Conservation (phyloP, 495 filamentous ascomycete genomes). For the Xylaria cubensis region DNA sequence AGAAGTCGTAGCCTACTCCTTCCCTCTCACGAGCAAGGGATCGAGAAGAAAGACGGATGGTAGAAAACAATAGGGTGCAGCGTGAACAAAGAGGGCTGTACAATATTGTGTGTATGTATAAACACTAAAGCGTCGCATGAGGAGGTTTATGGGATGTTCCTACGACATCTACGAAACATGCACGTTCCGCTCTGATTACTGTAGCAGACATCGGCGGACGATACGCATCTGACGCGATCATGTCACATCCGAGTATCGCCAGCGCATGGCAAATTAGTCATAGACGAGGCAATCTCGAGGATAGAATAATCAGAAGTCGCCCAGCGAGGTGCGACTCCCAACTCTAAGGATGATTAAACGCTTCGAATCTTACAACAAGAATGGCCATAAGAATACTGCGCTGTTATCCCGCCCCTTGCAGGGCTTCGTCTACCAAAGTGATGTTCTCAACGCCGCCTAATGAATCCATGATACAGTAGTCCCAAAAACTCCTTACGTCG, state of each 20-base stretch:
- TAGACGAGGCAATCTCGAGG: slow-evolving; percentile 24
- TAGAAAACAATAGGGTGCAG: not conserved
- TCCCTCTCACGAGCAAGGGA: too few relatives aligned
- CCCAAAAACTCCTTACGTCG: slow-evolving; percentile 16
- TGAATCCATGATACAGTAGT: slow-evolving; percentile 11
- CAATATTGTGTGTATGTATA: slow-evolving; percentile 3
- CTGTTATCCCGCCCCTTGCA: slow-evolving; percentile 21
- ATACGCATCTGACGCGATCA: slow-evolving; percentile 21
- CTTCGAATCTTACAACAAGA: slow-evolving; percentile 14
- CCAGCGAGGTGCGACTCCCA: slow-evolving; percentile 26
- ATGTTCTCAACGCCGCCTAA: slow-evolving; percentile 27
- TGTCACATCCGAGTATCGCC: slow-evolving; percentile 13
- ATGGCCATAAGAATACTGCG: slow-evolving; percentile 13
- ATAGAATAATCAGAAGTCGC: slow-evolving; percentile 35
- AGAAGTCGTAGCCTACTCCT: slow-evolving; percentile 60
- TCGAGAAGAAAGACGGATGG: not conserved
- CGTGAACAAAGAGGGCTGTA: not conserved
- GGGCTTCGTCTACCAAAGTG: slow-evolving; percentile 20
- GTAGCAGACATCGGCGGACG: slow-evolving; percentile 19
- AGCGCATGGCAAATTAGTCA: slow-evolving; percentile 27
- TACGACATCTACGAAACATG: slow-evolving; percentile 11
- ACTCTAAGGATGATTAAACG: slow-evolving; percentile 28
- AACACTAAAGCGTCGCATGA: slow-evolving; percentile 1
- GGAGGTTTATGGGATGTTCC: slow-evolving; percentile 6
- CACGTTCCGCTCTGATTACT: slow-evolving; percentile 6